A percentile compares a stretch with the other conserved stretches of the same genome.
These are phyloP conservation scores for Metarhizium album DNA, from an alignment of 2,329 filamentous ascomycete species.

Conservation along the genomic window DNA sequence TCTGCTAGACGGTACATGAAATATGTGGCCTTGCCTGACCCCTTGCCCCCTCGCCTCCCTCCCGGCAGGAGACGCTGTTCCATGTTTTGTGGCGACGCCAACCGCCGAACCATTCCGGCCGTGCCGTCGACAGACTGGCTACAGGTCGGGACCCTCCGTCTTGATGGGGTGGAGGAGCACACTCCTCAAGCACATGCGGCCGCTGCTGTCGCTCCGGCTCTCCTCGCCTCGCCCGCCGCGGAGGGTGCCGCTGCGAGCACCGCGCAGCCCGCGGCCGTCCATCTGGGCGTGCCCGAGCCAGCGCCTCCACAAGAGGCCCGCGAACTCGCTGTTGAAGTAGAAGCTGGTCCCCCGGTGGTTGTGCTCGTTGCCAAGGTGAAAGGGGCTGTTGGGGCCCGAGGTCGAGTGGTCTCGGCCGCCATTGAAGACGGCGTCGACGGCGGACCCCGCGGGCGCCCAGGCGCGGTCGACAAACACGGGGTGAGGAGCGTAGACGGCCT, in stretches of 20 bases:
- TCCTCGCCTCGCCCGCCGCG: constrained; percentile 44
- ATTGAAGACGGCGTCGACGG: constrained; percentile 71
- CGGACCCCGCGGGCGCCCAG: constrained; percentile 53
- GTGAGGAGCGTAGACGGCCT: constrained; percentile 72
- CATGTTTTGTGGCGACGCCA: too few relatives aligned
- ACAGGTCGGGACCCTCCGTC: constrained; percentile 36
- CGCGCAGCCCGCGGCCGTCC: constrained; percentile 37
- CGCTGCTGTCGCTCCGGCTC: constrained; percentile 32
- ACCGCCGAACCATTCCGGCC: too few relatives aligned
- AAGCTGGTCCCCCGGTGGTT: constrained; percentile 74
- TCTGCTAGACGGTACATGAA: too few relatives aligned
- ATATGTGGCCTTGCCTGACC: too few relatives aligned
- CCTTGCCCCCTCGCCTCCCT: too few relatives aligned
- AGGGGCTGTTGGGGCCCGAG: constrained; percentile 55
- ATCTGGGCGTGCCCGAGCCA: constrained; percentile 57
- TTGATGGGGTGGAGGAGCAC: constrained; percentile 80
- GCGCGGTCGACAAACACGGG: constrained; percentile 68
- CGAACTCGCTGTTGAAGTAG: constrained; percentile 77
- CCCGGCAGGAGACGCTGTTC: too few relatives aligned
- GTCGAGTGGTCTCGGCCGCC: constrained; percentile 57
- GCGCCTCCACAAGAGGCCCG: constrained; percentile 64
- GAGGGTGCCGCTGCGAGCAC: constrained; percentile 36
- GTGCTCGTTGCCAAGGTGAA: constrained; percentile 61
- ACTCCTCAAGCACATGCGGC: constrained; percentile 67
- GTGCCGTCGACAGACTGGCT: not conserved